Percentiles rank a stretch among this genome's conserved stretches.
These are phyloP conservation scores for Alisma plantagoaquatica DNA, from an alignment of 106 monocot genomes.

Conservation along the genomic window DNA sequence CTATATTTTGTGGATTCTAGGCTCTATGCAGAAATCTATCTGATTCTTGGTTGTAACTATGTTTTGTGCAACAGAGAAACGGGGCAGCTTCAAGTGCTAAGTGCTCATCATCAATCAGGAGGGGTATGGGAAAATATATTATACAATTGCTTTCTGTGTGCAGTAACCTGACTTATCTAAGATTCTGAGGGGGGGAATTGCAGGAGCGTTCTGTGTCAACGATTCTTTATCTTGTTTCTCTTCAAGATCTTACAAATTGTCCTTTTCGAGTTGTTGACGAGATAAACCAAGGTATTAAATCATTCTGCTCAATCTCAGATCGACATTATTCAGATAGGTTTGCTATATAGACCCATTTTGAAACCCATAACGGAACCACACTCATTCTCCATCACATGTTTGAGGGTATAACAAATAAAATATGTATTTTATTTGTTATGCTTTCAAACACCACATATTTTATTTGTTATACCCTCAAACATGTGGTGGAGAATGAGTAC, in stretches of 20 bases:
- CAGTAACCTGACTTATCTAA: background rate
- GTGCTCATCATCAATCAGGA: conserved; percentile 97
- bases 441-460: too few species aligned
- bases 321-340: too few species aligned
- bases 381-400: too few species aligned
- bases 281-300: conserved; percentile 77
- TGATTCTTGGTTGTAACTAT: too few species aligned
- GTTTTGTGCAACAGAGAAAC: conserved; percentile 49
- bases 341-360: too few species aligned
- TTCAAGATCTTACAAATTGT: conserved; percentile 98
- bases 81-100: conserved; percentile 81
- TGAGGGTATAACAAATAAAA: too few species aligned
- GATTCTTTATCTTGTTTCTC: conserved; percentile 93
- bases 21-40: too few species aligned
- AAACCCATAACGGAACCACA: too few species aligned
- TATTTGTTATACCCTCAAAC: too few species aligned
- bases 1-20: too few species aligned
- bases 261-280: conserved; percentile 99
- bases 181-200: background rate
- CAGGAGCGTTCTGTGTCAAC: conserved; percentile 97
- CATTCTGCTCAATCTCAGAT: background rate
- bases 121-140: conserved; percentile 35
- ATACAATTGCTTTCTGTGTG: background rate
- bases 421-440: too few species aligned
- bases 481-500: too few species aligned